Conservation (phyloP, 305 asterid genomes). For the Fraxinus latifolia region DNA sequence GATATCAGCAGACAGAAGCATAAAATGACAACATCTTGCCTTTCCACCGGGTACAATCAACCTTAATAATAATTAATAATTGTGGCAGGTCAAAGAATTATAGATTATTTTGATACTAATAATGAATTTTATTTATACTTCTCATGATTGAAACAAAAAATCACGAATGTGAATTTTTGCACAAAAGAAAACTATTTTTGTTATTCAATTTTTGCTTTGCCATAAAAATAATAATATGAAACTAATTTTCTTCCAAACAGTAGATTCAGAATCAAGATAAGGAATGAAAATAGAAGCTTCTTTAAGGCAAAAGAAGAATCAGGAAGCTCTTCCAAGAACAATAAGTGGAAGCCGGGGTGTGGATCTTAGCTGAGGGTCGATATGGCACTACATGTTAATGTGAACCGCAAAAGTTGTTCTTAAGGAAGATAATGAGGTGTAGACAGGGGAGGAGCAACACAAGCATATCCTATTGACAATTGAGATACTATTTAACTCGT, state of each 20-base stretch:
- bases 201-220: background rate
- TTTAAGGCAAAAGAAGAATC: background rate
- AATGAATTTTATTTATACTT: background rate
- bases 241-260: background rate
- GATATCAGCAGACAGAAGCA: constrained; percentile 4
- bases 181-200: background rate
- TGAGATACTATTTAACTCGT: background rate
- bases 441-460: background rate
- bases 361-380: background rate
- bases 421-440: background rate
- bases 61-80: background rate
- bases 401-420: background rate
- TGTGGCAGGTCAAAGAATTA: background rate
- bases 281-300: background rate
- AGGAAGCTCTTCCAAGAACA: background rate
- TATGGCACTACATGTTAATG: background rate
- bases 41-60: background rate
- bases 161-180: background rate
- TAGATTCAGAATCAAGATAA: background rate
- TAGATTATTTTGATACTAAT: background rate
- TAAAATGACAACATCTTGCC: background rate
- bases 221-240: background rate
- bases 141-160: background rate
- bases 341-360: background rate
- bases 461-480: background rate